phyloP scores from a whole-genome alignment of 306 rosid species.

The Sechiopsis laciniata region DNA sequence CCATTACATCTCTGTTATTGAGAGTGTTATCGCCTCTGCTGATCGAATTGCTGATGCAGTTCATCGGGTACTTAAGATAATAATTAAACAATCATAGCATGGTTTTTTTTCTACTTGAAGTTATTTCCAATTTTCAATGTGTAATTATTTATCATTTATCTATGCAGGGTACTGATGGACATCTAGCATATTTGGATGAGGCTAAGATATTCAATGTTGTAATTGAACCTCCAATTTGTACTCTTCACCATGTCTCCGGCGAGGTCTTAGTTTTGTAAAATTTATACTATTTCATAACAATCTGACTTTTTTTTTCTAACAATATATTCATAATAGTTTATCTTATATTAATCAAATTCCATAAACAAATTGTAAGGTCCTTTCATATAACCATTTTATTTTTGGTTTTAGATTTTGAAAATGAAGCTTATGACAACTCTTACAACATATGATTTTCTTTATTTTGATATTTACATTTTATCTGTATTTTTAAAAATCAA shows the following conservation, averaged over 20 bases:
- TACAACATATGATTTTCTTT: no score
- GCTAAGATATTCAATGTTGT: neutral
- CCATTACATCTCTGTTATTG: neutral
- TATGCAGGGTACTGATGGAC: conserved; percentile 3
- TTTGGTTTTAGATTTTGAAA: no score
- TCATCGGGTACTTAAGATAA: neutral
- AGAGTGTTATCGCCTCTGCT: neutral
- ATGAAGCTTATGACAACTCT: no score
- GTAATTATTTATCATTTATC: neutral
- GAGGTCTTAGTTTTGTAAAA: neutral
- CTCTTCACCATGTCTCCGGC: neutral
- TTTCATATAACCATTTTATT: no score
- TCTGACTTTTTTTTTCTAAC: neutral
- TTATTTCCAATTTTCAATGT: neutral
- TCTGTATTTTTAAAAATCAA: no score
- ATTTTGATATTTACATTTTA: no score
- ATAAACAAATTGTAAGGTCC: no score
- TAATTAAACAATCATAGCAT: neutral
- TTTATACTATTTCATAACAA: neutral
- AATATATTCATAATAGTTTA: no score
- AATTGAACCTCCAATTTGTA: neutral
- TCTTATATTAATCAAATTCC: no score
- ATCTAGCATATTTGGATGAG: neutral
- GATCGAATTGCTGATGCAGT: neutral
- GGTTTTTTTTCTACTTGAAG: neutral